Conservation (phyloP, 2,329 filamentous ascomycete species). For the Rhinocladiella similis region DNA sequence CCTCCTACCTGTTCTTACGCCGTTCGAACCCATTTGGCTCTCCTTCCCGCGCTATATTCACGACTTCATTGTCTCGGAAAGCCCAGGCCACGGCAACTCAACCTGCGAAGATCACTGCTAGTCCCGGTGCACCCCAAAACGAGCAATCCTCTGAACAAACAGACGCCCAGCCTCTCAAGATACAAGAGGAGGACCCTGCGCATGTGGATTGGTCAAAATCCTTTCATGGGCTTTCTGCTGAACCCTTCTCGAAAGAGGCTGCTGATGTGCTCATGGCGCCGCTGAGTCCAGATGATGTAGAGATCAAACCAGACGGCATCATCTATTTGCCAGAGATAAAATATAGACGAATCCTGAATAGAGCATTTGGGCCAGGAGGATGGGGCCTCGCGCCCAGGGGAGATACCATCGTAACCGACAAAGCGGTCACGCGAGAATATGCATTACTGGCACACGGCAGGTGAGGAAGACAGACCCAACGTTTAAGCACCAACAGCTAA, state of each 20-base stretch:
- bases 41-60: slow-evolving; percentile 31
- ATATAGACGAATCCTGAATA: slow-evolving; percentile 86
- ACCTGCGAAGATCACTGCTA: slow-evolving; percentile 4
- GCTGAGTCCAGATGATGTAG: slow-evolving; percentile 73
- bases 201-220: slow-evolving; percentile 80
- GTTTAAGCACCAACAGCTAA: neutral
- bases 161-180: slow-evolving; percentile 40
- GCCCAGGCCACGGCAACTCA: slow-evolving; percentile 9
- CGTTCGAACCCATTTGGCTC: slow-evolving; percentile 12
- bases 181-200: slow-evolving; percentile 46
- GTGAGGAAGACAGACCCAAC: slow-evolving; percentile 51
- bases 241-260: slow-evolving; percentile 70
- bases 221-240: slow-evolving; percentile 73
- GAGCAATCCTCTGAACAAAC: slow-evolving; percentile 11
- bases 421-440: slow-evolving; percentile 84
- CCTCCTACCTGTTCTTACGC: neutral
- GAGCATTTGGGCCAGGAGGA: slow-evolving; percentile 88
- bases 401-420: slow-evolving; percentile 80
- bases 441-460: slow-evolving; percentile 84
- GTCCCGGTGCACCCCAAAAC: slow-evolving; percentile 14
- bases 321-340: slow-evolving; percentile 98
- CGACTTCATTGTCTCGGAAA: slow-evolving; percentile 11
- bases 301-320: slow-evolving; percentile 97
- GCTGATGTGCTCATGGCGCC: slow-evolving; percentile 67
- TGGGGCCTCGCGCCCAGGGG: slow-evolving; percentile 92